Evolutionary conservation across 495 filamentous ascomycete genomes (phyloP).

Genomic region (Hyaloscypha hepaticicola): DNA sequence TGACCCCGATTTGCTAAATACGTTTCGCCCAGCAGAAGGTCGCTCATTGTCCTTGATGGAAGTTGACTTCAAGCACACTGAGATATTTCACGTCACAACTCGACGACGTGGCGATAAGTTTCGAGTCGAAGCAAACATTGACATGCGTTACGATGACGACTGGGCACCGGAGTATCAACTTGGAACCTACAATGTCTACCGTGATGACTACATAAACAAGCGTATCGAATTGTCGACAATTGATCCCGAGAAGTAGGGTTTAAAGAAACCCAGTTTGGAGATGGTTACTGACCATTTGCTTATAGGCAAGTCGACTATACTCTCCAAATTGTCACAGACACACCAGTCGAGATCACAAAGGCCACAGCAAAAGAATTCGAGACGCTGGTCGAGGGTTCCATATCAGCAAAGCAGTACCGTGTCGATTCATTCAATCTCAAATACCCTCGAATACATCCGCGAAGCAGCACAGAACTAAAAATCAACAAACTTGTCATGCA

Average conservation of each 20-base stretch:
- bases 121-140: slow-evolving; percentile 32
- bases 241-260: slow-evolving; percentile 42
- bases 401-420: slow-evolving; percentile 1
- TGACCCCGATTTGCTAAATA: background rate
- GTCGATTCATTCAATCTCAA: slow-evolving; percentile 21
- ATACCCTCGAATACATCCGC: slow-evolving; percentile 22
- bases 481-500: slow-evolving; percentile 46
- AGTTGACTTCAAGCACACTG: slow-evolving; percentile 24
- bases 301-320: slow-evolving; percentile 42
- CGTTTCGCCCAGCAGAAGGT: slow-evolving; percentile 18
- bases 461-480: slow-evolving; percentile 9
- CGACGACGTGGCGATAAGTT: slow-evolving; percentile 18
- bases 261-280: background rate
- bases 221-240: slow-evolving; percentile 36
- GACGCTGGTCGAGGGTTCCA: slow-evolving; percentile 12
- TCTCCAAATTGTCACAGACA: slow-evolving; percentile 38
- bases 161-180: slow-evolving; percentile 16
- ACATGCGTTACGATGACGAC: slow-evolving; percentile 10
- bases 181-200: slow-evolving; percentile 20
- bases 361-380: slow-evolving; percentile 10
- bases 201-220: slow-evolving; percentile 25
- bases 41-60: slow-evolving; percentile 27
- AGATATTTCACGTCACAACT: slow-evolving; percentile 32
- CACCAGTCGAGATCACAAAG: slow-evolving; percentile 9
- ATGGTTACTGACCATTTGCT: background rate